These are phyloP conservation scores for Pythium oligandrum DNA, from an alignment of 352 stramenopile species.

Conservation along the genomic window DNA sequence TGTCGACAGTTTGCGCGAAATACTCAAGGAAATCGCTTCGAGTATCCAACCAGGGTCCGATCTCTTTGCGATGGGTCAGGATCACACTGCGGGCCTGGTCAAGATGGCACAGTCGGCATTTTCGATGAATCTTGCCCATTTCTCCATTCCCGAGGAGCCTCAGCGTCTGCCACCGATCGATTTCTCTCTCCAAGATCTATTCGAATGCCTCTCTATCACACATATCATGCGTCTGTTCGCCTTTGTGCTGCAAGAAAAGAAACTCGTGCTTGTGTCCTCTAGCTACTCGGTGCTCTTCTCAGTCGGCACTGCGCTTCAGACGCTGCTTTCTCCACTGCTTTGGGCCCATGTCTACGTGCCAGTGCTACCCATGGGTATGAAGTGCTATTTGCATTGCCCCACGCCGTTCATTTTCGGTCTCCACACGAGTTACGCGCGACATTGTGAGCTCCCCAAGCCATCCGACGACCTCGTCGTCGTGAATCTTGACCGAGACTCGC, in stretches of 20 bases:
- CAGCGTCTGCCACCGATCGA: slow-evolving; percentile 19
- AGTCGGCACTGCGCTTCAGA: slow-evolving; percentile 43
- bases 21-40: slow-evolving; percentile 24
- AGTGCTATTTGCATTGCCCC: slow-evolving; percentile 67
- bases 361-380: slow-evolving; percentile 51
- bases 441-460: slow-evolving; percentile 38
- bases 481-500: slow-evolving; percentile 46
- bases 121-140: not conserved
- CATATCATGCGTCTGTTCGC: slow-evolving; percentile 60
- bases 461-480: slow-evolving; percentile 51
- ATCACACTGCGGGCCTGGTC: not conserved
- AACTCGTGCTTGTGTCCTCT: slow-evolving; percentile 65
- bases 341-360: slow-evolving; percentile 83
- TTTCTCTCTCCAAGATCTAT: slow-evolving; percentile 37
- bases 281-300: slow-evolving; percentile 63
- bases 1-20: slow-evolving; percentile 43
- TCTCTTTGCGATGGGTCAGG: not conserved
- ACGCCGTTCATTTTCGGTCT: slow-evolving; percentile 78
- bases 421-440: slow-evolving; percentile 49
- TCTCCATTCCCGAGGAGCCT: not conserved
- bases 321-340: slow-evolving; percentile 48
- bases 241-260: slow-evolving; percentile 60
- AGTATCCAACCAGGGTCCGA: not conserved
- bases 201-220: slow-evolving; percentile 52
- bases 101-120: not conserved